Percentiles rank a stretch among this genome's conserved stretches.
These are phyloP conservation scores for Panicum miliaceum DNA, from an alignment of 176 grass and related monocot genomes.

Conservation along the genomic window DNA sequence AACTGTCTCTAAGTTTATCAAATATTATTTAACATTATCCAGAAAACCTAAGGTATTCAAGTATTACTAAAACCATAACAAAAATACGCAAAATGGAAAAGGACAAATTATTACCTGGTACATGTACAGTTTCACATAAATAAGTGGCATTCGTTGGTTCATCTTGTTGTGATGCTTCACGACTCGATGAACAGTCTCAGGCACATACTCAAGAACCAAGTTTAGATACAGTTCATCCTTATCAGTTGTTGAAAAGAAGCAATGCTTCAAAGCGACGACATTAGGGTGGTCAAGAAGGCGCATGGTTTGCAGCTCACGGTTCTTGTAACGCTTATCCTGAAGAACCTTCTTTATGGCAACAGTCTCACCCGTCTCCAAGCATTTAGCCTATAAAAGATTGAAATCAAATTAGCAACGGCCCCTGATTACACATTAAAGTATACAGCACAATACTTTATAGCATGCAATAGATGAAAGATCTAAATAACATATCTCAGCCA, in stretches of 20 bases:
- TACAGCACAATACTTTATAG: background rate
- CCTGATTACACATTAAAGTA: conserved; percentile 1
- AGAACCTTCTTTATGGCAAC: conserved; percentile 92
- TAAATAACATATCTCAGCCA: background rate
- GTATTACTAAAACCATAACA: background rate
- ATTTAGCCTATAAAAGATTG: conserved; percentile 62
- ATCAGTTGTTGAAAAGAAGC: conserved; percentile 82
- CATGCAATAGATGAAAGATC: background rate
- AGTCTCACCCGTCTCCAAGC: conserved; percentile 77
- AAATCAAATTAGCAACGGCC: conserved; percentile 1
- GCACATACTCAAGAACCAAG: conserved; percentile 86
- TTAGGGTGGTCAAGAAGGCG: conserved; percentile 82
- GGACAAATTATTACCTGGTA: conserved; percentile 60
- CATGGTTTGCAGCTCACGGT: conserved; percentile 83
- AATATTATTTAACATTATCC: background rate
- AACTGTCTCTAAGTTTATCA: background rate
- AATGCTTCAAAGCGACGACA: conserved; percentile 74
- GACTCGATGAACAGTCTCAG: conserved; percentile 79
- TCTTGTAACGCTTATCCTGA: conserved; percentile 93
- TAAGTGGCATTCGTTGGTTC: conserved; percentile 83
- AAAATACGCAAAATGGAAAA: background rate
- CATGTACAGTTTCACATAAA: conserved; percentile 80
- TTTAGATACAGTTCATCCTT: conserved; percentile 83
- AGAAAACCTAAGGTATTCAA: background rate
- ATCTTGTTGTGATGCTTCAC: conserved; percentile 86